Evolutionary conservation across 208 protist species (phyloP).

Genomic region (Crithidia expoeki): DNA sequence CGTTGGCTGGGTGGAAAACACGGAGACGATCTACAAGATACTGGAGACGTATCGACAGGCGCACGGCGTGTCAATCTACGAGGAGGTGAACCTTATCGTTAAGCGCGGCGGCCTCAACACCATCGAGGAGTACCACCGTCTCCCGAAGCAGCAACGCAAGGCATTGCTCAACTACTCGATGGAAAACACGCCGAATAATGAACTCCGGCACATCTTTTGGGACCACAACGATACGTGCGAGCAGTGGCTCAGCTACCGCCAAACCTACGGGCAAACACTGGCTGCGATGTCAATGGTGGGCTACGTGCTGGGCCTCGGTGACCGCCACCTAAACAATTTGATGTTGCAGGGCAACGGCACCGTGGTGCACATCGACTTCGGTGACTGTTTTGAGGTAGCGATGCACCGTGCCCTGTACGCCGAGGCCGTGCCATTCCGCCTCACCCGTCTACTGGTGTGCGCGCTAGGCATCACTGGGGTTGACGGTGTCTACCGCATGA

Average conservation of each 20-base stretch:
- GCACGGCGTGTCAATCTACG: constrained; percentile 79
- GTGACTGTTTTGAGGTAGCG: constrained; percentile 99
- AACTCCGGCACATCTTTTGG: constrained; percentile 97
- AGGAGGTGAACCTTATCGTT: constrained; percentile 87
- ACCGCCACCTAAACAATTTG: constrained; percentile 99
- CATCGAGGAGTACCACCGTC: constrained; percentile 87
- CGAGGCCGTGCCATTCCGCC: constrained; percentile 99
- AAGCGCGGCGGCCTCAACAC: constrained; percentile 64
- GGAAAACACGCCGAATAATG: constrained; percentile 94
- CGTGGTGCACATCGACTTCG: constrained; percentile 99
- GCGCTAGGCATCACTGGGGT: constrained; percentile 99
- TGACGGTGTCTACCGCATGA: constrained; percentile 98
- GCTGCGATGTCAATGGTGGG: constrained; percentile 99
- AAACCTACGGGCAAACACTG: constrained; percentile 98
- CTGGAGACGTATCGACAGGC: constrained; percentile 79
- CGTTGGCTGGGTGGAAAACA: constrained; percentile 99
- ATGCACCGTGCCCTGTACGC: constrained; percentile 98
- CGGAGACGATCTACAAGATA: constrained; percentile 96
- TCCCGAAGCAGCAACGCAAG: constrained; percentile 79
- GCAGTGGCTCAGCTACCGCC: constrained; percentile 98
- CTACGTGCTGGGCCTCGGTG: constrained; percentile 98
- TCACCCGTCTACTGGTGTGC: constrained; percentile 98
- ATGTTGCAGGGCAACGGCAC: constrained; percentile 99
- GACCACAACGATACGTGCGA: constrained; percentile 96
- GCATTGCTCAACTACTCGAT: constrained; percentile 93